These are phyloP conservation scores for Trichoderma atrobrunneum DNA, from an alignment of 2,329 filamentous ascomycete species.

Conservation along the genomic window DNA sequence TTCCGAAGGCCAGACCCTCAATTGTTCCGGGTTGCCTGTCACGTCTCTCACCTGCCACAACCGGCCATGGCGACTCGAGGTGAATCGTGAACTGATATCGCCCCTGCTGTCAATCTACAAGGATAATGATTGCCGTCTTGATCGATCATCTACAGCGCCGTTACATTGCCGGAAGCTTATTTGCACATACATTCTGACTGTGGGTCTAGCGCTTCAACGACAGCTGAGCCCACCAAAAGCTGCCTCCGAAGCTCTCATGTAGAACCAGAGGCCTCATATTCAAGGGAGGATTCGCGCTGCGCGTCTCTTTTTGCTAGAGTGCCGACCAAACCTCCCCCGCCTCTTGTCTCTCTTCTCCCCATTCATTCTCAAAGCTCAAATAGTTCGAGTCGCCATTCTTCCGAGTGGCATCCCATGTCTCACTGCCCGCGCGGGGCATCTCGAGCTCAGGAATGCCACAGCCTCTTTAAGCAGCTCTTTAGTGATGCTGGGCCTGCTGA, in stretches of 20 bases:
- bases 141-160: neutral
- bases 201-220: neutral
- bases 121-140: neutral
- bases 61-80: neutral
- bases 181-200: neutral
- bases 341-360: neutral
- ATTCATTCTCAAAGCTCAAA: neutral
- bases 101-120: neutral
- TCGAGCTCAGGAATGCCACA: slow-evolving; percentile 30
- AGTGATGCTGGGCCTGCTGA: neutral
- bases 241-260: neutral
- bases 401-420: slow-evolving; percentile 22
- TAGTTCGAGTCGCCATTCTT: slow-evolving; percentile 8
- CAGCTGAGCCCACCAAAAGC: neutral
- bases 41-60: neutral
- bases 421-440: slow-evolving; percentile 15
- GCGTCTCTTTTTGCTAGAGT: slow-evolving; percentile 3
- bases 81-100: neutral
- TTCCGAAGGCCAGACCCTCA: slow-evolving; percentile 21
- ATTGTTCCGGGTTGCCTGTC: slow-evolving; percentile 22
- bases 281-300: neutral
- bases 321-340: neutral
- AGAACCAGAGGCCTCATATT: neutral
- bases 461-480: slow-evolving; percentile 13
- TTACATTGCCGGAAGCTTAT: neutral